These are phyloP conservation scores for Escovopsis sp. DNA, from an alignment of 2,329 filamentous ascomycete genomes.

Conservation along the genomic window DNA sequence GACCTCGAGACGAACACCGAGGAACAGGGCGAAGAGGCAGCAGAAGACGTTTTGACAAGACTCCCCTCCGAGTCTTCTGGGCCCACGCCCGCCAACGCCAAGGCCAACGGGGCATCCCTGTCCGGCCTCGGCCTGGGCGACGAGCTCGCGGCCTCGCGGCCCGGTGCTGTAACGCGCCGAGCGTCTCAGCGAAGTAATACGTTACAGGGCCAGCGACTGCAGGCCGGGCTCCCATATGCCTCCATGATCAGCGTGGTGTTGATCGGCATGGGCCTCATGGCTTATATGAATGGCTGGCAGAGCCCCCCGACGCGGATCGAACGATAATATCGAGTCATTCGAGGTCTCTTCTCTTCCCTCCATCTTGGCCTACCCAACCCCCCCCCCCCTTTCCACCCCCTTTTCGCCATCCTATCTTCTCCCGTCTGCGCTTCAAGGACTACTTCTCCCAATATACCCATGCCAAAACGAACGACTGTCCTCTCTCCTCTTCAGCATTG, in stretches of 20 bases:
- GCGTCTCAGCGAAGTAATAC: constrained; percentile 24
- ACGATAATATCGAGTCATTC: constrained; percentile 11
- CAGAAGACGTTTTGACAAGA: constrained; percentile 8
- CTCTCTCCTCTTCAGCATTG: constrained; percentile 4
- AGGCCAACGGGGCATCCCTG: constrained; percentile 9
- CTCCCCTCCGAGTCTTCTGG: constrained; percentile 9
- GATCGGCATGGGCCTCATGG: constrained; percentile 72
- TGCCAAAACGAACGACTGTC: not conserved
- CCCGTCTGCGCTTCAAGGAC: too few species aligned
- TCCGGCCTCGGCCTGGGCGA: constrained; percentile 21
- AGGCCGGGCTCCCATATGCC: constrained; percentile 54
- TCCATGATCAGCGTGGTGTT: constrained; percentile 73
- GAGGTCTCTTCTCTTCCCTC: not conserved
- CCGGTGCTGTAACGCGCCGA: constrained; percentile 34
- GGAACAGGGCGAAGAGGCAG: not conserved
- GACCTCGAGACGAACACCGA: not conserved
- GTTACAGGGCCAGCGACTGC: constrained; percentile 28
- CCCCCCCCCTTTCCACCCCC: constrained; percentile 1
- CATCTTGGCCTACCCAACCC: not conserved
- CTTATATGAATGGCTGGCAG: constrained; percentile 75
- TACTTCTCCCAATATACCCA: too few species aligned
- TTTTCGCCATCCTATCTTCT: not conserved
- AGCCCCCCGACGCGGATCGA: constrained; percentile 19
- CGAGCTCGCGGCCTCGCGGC: constrained; percentile 30
- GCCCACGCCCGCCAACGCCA: constrained; percentile 6